Evolutionary conservation across 768 basidiomycete species (phyloP), one percentile per base, ranked within the genome.

Genomic region (Pulveroboletus sp.): DNA sequence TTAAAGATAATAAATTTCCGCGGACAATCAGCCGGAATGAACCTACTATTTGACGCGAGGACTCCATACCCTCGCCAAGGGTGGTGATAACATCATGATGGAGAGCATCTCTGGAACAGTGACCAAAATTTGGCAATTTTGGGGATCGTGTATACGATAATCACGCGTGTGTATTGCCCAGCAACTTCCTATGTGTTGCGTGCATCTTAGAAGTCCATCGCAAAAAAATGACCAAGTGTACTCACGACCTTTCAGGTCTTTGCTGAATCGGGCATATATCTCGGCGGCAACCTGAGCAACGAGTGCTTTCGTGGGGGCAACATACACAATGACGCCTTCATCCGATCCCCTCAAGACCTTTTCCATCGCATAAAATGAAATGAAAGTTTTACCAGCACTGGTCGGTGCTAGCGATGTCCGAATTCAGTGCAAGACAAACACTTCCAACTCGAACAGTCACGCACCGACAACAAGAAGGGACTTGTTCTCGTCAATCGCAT

Each of bases 351-450:
- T 69, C 3, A 88, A 67, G 13, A 85, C 70, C 53, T 78, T 77
- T 61, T 86, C 84, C 85, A 88, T 87, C 0, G 86, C 85, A 55
- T 86, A 86, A 63, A 76, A 88, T 3, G 83, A 83, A 36, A 88
- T 85, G 59, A 88, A 88, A 0, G 86, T 87, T 63, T 88, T 88
- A 24, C 85, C 84, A 1, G 83, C 84, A 63, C 82, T 83, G 1
- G 83, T 85, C 1, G 83, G 84, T 4, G 83, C 83, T 85, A 56
- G 5, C 36, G 6, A 29, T 43, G 41, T 32, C 26, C 14, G 26
- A 14, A 7, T 20, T 61, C 27, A 55, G 22, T 42, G 31, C 19
- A 43, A 4, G n/a, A 0, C 5, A 36, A 23, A 31, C 29, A 5
- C 26, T 12, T 19, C 46, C 29, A n/a, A 48, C 30, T 16, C 16